Evolutionary conservation across 306 rosid genomes (phyloP), one percentile per base, ranked within the genome.

Genomic region (Gillenia trifoliata): DNA sequence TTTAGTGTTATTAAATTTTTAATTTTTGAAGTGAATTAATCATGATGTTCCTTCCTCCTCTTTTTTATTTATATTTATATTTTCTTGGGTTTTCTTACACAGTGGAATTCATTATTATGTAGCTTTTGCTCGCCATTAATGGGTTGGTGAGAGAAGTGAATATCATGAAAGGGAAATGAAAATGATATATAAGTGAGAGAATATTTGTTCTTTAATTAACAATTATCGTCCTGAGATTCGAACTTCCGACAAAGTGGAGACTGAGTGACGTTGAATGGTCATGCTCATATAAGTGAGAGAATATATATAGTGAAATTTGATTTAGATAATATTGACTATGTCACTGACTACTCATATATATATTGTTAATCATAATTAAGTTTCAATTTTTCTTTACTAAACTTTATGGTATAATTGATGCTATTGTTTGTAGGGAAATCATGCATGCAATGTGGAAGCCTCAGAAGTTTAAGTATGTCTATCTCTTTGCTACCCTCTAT

Each of bases 391-490:
- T 36, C 2, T 11, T n/a, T 8, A 6, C 3, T 20, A 54, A 54
- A 54, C 23, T 54, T 54, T 54, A 20, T 25, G 23, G 16, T 25
- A 22, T 12, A 25, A 4, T 16, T 30, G 5, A 31, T 62, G 0
- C 34, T 22, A 33, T 11, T 77, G 40, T 40, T 66, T 77, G n/a
- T 84, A 93, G 98, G 90, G 98, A 93, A 87, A 91, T 93, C 79
- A 93, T 93, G 98, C 92, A 93, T 85, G 98, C 98, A 71, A 93
- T 93, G 98, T 93, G 97, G 97, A 93, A 88, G 86, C 98, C 97
- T 71, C 92, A 86, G 80, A 93, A 91, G 77, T 93, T 93, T 82
- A 91, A 93, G 78, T 83, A 78, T 64, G 89, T 93, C 6, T 93
- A 91, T 89, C 83, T 93, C 7, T 66, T 74, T 23, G 98, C 98